Base-by-base conservation (phyloP, 148 eudicot species). In the Rhododendron mucronatum region DNA sequence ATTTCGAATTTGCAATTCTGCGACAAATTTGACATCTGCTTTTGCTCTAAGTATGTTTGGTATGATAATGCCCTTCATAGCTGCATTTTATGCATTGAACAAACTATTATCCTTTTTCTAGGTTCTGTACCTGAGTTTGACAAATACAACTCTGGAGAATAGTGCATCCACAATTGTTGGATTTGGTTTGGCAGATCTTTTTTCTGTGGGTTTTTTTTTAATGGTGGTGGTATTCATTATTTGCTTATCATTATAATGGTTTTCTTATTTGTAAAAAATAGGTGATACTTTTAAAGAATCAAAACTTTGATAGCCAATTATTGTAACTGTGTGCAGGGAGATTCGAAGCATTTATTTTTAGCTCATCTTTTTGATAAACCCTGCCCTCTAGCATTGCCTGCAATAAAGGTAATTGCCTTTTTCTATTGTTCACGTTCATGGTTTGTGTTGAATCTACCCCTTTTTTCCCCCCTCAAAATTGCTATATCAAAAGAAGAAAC, bases 341-440 rank as follows among this genome's bases (percentile, higher is more conserved):
- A 97, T 88, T 81, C 89, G 85, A 94, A 92, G 88, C 98, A 97
- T 89, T 89, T 97, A 80, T 15, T 89, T 84, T 87, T 97, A 91
- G 99, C 95, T 86, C 98, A 95, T 88, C 98, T 97, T 47, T 97
- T 97, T 81, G 99, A 97, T 88, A 97, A 97, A 87, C 98, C 99
- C 14, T 97, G 99, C 91, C 93, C 94, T 90, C 89, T 96, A 85
- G 98, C 95, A 87, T 9, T 94, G 87, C 94, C 94, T 76, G 98
- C 99, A 39, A 48, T 96, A 67, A 90, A 94, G 97, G 99, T 96
- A 88, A 55, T 39, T 82, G 16, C 50, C 67, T 4, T 80, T 23
- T n/a, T 80, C 7, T 26, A 16, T 82, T 45, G 30, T 11, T 59
- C 14, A 0, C 13, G 41, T 39, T 82, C 35, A 21, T 82, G 74